Percentiles rank a stretch among this genome's conserved stretches.
Conservation (phyloP, 345 rosid species). For the Xanthoceras sorbifolium region DNA sequence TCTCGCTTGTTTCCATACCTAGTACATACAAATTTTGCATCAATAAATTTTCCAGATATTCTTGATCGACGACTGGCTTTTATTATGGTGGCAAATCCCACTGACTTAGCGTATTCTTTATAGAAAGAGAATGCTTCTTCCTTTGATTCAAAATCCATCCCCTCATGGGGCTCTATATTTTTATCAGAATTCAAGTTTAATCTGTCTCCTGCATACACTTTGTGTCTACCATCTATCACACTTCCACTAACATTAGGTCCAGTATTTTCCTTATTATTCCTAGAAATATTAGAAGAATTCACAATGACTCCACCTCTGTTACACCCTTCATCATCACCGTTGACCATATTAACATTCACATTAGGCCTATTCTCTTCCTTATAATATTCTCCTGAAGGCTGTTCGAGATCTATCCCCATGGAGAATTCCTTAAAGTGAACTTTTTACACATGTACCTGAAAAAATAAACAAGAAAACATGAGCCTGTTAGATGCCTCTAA, state of each 20-base stretch:
- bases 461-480: slow-evolving; percentile 2
- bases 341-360: slow-evolving; percentile 22
- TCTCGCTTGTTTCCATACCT: slow-evolving; percentile 52
- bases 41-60: slow-evolving; percentile 62
- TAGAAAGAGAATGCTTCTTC: slow-evolving; percentile 69
- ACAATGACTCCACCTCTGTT: slow-evolving; percentile 12
- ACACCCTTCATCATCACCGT: slow-evolving; percentile 15
- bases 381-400: slow-evolving; percentile 38
- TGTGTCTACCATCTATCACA: slow-evolving; percentile 15
- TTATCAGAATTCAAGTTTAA: slow-evolving; percentile 35
- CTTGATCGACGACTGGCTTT: slow-evolving; percentile 74
- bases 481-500: not conserved
- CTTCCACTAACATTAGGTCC: slow-evolving; percentile 28
- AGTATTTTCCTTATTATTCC: slow-evolving; percentile 24
- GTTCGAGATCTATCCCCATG: slow-evolving; percentile 46
- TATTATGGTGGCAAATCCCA: slow-evolving; percentile 53
- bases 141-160: slow-evolving; percentile 58
- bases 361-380: slow-evolving; percentile 25
- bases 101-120: slow-evolving; percentile 57
- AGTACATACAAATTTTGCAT: slow-evolving; percentile 70
- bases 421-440: slow-evolving; percentile 4
- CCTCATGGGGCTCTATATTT: slow-evolving; percentile 45
- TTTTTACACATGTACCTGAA: slow-evolving; percentile 20
- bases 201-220: slow-evolving; percentile 27
- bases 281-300: slow-evolving; percentile 15